Conservation (phyloP, 2,329 filamentous ascomycete species). For the Aspergillus jensenii region DNA sequence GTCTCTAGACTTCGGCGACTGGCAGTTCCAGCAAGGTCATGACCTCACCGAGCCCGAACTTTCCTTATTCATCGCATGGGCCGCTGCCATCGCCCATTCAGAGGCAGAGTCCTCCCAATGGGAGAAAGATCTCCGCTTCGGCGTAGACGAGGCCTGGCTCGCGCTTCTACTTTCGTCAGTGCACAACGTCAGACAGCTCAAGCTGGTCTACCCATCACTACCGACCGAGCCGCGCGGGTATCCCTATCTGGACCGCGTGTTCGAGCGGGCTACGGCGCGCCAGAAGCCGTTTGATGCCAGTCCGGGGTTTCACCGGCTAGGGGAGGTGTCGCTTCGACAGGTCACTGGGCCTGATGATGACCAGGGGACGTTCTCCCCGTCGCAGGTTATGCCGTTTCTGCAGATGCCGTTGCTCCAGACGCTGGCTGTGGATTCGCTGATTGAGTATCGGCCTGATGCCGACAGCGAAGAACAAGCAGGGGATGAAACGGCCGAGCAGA, state of each 20-base stretch:
- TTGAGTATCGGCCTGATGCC: constrained; percentile 20
- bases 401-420: constrained; percentile 24
- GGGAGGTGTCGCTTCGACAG: constrained; percentile 20
- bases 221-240: not conserved
- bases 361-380: constrained; percentile 12
- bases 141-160: constrained; percentile 27
- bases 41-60: constrained; percentile 4
- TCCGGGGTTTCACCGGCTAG: constrained; percentile 20
- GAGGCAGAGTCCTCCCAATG: constrained; percentile 23
- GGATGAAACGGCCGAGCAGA: not conserved
- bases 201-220: constrained; percentile 20
- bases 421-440: constrained; percentile 25
- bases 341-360: constrained; percentile 7
- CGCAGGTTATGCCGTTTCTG: constrained; percentile 27
- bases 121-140: constrained; percentile 21
- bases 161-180: constrained; percentile 26
- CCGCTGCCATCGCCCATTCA: constrained; percentile 18
- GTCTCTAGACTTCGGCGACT: constrained; percentile 22
- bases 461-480: not conserved
- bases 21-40: constrained; percentile 10
- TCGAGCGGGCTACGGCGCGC: constrained; percentile 21
- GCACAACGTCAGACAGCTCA: constrained; percentile 23
- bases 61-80: constrained; percentile 9
- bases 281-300: constrained; percentile 19
- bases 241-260: constrained; percentile 20